These are phyloP conservation scores for Eremochloa ophiuroides DNA, from an alignment of 176 grass and related monocot species.

Conservation along the genomic window DNA sequence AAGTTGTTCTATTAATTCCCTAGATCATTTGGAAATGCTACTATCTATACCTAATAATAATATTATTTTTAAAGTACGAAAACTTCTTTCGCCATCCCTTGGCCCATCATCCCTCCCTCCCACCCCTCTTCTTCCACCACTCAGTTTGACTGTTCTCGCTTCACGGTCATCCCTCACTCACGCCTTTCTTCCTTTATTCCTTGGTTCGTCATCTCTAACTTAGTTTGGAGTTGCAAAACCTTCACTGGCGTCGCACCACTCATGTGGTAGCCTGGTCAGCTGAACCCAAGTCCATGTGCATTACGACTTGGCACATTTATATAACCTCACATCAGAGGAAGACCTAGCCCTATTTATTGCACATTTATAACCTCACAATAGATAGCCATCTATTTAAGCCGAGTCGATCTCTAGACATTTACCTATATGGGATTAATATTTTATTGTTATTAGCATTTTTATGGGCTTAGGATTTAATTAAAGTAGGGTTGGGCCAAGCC, in stretches of 20 bases:
- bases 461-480: not conserved
- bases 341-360: not conserved
- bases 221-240: not conserved
- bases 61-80: too few relatives aligned
- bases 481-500: not conserved
- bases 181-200: not conserved
- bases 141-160: not conserved
- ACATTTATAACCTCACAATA: not conserved
- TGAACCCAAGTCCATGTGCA: not conserved
- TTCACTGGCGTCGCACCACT: not conserved
- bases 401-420: not conserved
- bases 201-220: not conserved
- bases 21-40: not conserved
- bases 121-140: not conserved
- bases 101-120: not conserved
- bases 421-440: not conserved
- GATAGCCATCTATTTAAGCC: not conserved
- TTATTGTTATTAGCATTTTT: not conserved
- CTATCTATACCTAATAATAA: not conserved
- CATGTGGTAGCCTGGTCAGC: not conserved
- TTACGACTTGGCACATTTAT: not conserved
- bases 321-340: not conserved
- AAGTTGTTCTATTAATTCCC: not conserved
- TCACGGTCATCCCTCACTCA: not conserved
- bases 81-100: too few relatives aligned